phyloP scores from a whole-genome alignment of 495 filamentous ascomycete species.

The Echria macrotheca region DNA sequence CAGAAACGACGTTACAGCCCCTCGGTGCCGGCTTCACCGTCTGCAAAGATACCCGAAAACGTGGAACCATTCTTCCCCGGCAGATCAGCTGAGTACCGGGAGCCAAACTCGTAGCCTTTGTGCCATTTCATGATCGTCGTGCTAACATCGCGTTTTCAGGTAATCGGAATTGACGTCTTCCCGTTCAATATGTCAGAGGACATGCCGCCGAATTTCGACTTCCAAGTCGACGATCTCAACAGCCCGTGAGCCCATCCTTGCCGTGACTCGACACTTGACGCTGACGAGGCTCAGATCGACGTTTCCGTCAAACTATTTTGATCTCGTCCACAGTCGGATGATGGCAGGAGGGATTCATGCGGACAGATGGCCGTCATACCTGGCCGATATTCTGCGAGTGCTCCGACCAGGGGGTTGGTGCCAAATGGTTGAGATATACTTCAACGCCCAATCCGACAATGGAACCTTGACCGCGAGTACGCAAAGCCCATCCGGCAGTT shows the following conservation, averaged over 20 bases:
- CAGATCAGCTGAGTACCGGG: too few relatives aligned
- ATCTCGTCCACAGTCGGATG: constrained; percentile 83
- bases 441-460: constrained; percentile 85
- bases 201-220: constrained; percentile 61
- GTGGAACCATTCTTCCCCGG: too few relatives aligned
- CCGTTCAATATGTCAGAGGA: constrained; percentile 69
- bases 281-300: constrained; percentile 50
- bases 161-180: constrained; percentile 75
- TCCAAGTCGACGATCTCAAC: constrained; percentile 79
- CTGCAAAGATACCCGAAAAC: too few relatives aligned
- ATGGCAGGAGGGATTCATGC: constrained; percentile 73
- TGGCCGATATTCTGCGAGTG: constrained; percentile 63
- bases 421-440: constrained; percentile 86
- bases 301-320: constrained; percentile 71
- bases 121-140: too few relatives aligned
- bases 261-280: too few relatives aligned
- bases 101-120: too few relatives aligned
- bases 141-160: too few relatives aligned
- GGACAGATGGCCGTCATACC: constrained; percentile 71
- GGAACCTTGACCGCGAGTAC: constrained; percentile 64
- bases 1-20: too few relatives aligned
- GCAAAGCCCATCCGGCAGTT: constrained; percentile 3
- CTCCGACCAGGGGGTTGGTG: constrained; percentile 69
- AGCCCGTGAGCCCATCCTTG: constrained; percentile 50
- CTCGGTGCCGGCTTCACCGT: too few relatives aligned